phyloP scores from a whole-genome alignment of 192 early-diverging fungal species.

The Umbelopsis sp. region DNA sequence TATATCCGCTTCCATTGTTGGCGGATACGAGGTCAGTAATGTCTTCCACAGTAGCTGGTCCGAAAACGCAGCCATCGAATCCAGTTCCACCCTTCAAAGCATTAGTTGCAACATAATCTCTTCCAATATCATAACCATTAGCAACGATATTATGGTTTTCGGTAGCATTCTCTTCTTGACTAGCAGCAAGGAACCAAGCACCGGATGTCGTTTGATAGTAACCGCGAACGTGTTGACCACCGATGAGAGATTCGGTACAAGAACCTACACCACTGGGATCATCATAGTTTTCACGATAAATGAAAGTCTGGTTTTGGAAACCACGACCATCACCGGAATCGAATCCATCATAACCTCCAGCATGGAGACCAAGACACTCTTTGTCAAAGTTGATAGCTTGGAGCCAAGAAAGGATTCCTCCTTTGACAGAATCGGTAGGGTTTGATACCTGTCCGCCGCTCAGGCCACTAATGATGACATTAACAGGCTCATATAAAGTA shows the following conservation, averaged over 20 bases:
- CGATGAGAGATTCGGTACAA: slow-evolving; percentile 22
- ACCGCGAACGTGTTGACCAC: slow-evolving; percentile 21
- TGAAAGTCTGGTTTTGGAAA: slow-evolving; percentile 14
- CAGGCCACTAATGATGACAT: slow-evolving; percentile 19
- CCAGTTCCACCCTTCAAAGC: slow-evolving; percentile 3
- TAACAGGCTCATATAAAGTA: slow-evolving; percentile 14
- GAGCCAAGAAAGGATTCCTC: slow-evolving; percentile 20
- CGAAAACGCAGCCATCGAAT: slow-evolving; percentile 17
- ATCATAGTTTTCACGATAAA: slow-evolving; percentile 21
- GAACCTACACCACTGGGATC: slow-evolving; percentile 19
- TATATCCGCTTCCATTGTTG: slow-evolving; percentile 18
- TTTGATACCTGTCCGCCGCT: slow-evolving; percentile 11
- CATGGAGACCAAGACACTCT: slow-evolving; percentile 17
- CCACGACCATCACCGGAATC: slow-evolving; percentile 21
- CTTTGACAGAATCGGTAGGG: slow-evolving; percentile 8
- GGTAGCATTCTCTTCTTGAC: slow-evolving; percentile 16
- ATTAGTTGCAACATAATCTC: slow-evolving; percentile 17
- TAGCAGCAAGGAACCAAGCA: slow-evolving; percentile 23
- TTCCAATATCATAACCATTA: slow-evolving; percentile 18
- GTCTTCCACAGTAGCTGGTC: slow-evolving; percentile 13
- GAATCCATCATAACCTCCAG: slow-evolving; percentile 18
- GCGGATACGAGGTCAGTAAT: not conserved
- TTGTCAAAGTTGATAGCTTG: slow-evolving; percentile 27
- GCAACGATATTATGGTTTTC: slow-evolving; percentile 15
- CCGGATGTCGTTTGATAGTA: slow-evolving; percentile 18